Base-by-base conservation (phyloP, 1,284 basidiomycete genomes). In the Ustanciosporium gigantosporum region DNA sequence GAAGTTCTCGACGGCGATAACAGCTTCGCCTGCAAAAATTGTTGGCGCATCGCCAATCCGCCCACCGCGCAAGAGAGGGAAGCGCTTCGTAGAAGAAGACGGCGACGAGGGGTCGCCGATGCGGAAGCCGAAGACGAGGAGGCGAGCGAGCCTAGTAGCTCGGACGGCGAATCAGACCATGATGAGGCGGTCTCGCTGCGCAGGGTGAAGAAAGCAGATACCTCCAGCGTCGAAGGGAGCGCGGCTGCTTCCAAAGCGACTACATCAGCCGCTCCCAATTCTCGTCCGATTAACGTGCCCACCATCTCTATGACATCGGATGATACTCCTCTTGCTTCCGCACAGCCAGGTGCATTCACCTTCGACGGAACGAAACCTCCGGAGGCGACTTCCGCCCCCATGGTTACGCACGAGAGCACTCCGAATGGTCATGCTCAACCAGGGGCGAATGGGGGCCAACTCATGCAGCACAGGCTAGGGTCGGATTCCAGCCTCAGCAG, bases 1-100 rank as follows among this genome's bases (percentile, higher is more conserved):
- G 92, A 96, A 74, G 84, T 91, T 6, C 80, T 96, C 23, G 90
- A 95, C 64, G 91, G 90, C 1, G 91, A 94, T 66, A 95, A 96
- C 70, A 88, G 87, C 80, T 93, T 95, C 56, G 90, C 91, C 0
- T 96, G 92, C 78, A 84, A 88, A 66, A 84, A 88, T 47, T 96
- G 92, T 80, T 96, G 92, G 92, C 90, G 91, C 80, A 84, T 88
- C 36, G 85, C 84, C 34, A 85, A 90, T 68, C 87, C 87, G 15
- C 66, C 61, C 5, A 53, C 55, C 13, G 55, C 56, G 6, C 57
- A 53, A 29, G 68, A 70, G 31, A 34, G 58, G 15, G 59, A 66
- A 38, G 47, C 70, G 76, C 81, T 57, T 74, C 77, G 66, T 78
- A 45, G 77, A 53, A 23, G 78, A 75, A 8, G 79, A 73, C 14